Evolutionary conservation across 495 filamentous ascomycete genomes (phyloP), one percentile per base, ranked within the genome.

Genomic region (Xylaria cubensis): DNA sequence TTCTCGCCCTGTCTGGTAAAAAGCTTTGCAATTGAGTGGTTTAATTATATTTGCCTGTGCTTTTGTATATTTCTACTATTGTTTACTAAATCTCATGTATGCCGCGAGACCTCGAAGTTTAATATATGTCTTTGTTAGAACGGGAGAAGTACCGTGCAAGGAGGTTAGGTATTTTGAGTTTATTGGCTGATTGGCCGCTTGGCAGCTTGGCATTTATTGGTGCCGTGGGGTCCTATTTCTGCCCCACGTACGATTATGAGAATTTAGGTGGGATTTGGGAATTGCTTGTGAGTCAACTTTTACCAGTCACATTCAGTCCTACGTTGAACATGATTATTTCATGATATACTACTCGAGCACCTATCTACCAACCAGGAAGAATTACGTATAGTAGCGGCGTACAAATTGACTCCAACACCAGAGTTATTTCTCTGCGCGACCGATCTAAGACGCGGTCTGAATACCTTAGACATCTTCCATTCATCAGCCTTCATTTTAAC

Each of bases 231-330:
- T 39, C 7, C 4, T 8, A 50, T 50, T 50, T 63, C 19, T 67
- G 64, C 46, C 64, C 64, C 64, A 67, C 64, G 64, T 67, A 46
- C 24, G 42, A 59, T 42, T 68, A 46, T 64, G 7, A 21, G 50
- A 59, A 55, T 32, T 69, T 46, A n/a, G 41, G 67, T 69, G 51
- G 56, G 21, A 50, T 62, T 39, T 62, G 42, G 39, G 56, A 70
- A 42, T 64, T 48, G 67, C 56, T 70, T 26, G 55, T 39, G 67
- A 70, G 0, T 70, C 67, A 70, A 62, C 67, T 41, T 62, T 29
- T 48, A 24, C 56, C 17, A 48, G 36, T 19, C 50, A 21, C 51
- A 26, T 32, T 61, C 41, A 10, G 32, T 34, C 39, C 8, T 21
- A 41, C 2, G 19, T 32, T 36, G 53, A 36, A 4, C 68, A 53